A percentile compares a stretch with the other conserved stretches of the same genome.
phyloP scores from a whole-genome alignment of 2,329 filamentous ascomycete genomes.

The Trichoderma pleuroti region DNA sequence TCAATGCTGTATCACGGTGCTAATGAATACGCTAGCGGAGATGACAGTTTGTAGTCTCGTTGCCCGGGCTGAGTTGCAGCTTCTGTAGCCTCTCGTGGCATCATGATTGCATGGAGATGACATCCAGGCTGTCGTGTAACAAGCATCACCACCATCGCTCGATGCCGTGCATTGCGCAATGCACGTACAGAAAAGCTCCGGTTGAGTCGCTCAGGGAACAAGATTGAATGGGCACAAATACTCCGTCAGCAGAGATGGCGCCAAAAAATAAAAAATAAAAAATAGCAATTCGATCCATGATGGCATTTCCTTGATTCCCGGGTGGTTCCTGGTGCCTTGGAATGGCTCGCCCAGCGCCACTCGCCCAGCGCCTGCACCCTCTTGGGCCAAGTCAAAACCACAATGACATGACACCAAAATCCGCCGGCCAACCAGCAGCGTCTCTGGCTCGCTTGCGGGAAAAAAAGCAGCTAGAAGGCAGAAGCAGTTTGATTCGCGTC shows the following conservation, averaged over 20 bases:
- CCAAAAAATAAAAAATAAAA: background rate
- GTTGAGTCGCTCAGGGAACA: background rate
- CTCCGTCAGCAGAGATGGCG: background rate
- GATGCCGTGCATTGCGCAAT: background rate
- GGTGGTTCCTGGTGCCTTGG: conserved; percentile 16
- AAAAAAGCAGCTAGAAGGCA: conserved; percentile 6
- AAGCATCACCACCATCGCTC: background rate
- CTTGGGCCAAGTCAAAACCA: conserved; percentile 3
- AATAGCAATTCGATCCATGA: background rate
- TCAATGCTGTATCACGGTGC: background rate
- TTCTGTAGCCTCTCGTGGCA: background rate
- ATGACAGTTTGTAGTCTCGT: background rate
- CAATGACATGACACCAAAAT: conserved; percentile 13
- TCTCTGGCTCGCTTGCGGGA: conserved; percentile 6
- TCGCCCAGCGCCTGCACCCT: conserved; percentile 9
- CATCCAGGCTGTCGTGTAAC: background rate
- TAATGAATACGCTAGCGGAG: background rate
- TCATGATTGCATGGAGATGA: background rate
- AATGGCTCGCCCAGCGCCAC: background rate
- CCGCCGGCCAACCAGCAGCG: conserved; percentile 9
- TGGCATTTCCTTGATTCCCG: background rate
- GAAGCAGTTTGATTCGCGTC: background rate
- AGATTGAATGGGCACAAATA: background rate
- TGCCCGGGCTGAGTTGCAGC: too few relatives aligned
- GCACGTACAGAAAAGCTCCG: background rate